A percentile compares a stretch with the other conserved stretches of the same genome.
These are phyloP conservation scores for maize (Zea mays) DNA, from an alignment of 176 grass and related monocot species.

Conservation along the genomic window DNA sequence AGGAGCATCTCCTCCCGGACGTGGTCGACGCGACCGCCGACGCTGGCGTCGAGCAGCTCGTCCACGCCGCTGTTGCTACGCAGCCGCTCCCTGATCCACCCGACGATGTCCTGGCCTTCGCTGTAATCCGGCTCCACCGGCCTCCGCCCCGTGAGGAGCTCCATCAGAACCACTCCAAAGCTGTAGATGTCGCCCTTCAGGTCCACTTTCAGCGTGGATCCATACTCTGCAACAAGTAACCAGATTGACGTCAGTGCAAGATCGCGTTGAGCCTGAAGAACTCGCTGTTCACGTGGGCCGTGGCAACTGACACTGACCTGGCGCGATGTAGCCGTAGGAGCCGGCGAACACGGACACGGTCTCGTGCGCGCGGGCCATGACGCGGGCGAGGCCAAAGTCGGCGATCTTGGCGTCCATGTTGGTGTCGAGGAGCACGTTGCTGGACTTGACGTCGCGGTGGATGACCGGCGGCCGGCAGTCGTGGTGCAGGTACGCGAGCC, in stretches of 20 bases:
- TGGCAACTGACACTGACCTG: constrained; percentile 40
- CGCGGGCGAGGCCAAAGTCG: constrained; percentile 83
- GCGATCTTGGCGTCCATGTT: constrained; percentile 87
- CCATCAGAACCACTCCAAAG: constrained; percentile 89
- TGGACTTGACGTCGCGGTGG: constrained; percentile 94
- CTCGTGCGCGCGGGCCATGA: constrained; percentile 75
- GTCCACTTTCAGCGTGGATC: constrained; percentile 90
- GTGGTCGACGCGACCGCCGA: constrained; percentile 70
- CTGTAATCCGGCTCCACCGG: constrained; percentile 82
- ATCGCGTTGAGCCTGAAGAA: background rate
- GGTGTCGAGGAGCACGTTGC: constrained; percentile 88
- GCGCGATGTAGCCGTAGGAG: constrained; percentile 94
- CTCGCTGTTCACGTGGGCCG: background rate
- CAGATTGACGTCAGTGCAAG: background rate
- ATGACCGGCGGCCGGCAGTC: constrained; percentile 90
- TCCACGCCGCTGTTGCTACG: constrained; percentile 64
- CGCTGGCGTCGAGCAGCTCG: constrained; percentile 68
- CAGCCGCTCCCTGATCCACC: constrained; percentile 75
- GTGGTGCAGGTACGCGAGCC: constrained; percentile 90
- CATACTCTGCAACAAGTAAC: constrained; percentile 56
- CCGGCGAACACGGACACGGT: constrained; percentile 86
- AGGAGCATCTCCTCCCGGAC: constrained; percentile 92
- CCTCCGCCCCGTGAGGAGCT: constrained; percentile 75
- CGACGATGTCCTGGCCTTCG: constrained; percentile 74
- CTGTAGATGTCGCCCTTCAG: constrained; percentile 98